Conservation (phyloP, 2,329 filamentous ascomycete genomes). For the Aspergillus floridensis region DNA sequence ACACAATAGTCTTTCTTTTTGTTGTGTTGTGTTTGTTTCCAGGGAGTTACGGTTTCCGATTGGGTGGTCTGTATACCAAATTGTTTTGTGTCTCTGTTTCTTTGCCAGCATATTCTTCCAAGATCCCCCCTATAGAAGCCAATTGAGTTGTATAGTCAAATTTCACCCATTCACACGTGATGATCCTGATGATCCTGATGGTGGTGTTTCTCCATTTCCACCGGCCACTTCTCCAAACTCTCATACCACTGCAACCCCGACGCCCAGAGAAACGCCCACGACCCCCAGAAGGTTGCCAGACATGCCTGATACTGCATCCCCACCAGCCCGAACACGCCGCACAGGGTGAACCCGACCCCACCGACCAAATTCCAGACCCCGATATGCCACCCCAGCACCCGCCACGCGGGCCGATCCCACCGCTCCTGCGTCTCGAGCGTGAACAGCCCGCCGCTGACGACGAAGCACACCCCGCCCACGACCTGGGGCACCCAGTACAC, state of each 20-base stretch:
- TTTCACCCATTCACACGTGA: no score
- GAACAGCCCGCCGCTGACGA: constrained; percentile 58
- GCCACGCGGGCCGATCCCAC: constrained; percentile 60
- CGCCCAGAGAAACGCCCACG: constrained; percentile 45
- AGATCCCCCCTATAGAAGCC: not conserved
- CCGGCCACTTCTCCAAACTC: constrained; percentile 48
- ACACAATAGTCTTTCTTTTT: constrained; percentile 1
- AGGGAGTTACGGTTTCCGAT: no score
- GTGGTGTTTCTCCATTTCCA: constrained; percentile 28
- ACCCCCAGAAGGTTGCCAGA: constrained; percentile 47
- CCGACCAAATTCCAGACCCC: constrained; percentile 65
- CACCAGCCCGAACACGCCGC: constrained; percentile 56
- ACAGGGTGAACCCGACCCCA: constrained; percentile 61
- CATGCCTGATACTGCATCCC: constrained; percentile 49
- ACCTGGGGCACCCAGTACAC: constrained; percentile 64
- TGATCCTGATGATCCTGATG: no score
- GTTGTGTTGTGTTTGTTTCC: not conserved
- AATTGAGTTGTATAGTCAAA: not conserved
- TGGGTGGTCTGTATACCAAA: not conserved
- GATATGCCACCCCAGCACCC: constrained; percentile 64
- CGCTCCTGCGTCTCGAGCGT: constrained; percentile 64
- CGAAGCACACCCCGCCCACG: constrained; percentile 61
- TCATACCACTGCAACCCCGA: constrained; percentile 52
- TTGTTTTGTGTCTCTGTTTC: not conserved
- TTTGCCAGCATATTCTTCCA: not conserved